Evolutionary conservation across 2,329 filamentous ascomycete genomes (phyloP).

Genomic region (Arthrobotrys musiformis): DNA sequence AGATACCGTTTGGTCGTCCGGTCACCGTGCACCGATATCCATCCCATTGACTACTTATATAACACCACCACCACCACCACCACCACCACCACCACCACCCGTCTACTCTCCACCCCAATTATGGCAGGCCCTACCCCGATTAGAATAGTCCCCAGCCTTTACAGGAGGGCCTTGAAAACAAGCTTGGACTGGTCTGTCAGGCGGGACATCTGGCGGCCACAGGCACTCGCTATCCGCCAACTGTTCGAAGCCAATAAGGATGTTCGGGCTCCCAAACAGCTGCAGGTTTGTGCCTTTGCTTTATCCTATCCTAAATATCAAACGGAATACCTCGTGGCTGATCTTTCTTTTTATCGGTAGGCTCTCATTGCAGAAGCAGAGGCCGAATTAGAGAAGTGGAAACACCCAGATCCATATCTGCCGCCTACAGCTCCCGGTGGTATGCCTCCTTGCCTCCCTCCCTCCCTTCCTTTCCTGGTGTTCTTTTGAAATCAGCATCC

Average conservation of each 20-base stretch:
- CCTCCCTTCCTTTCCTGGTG: too few relatives aligned
- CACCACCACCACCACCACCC: neutral
- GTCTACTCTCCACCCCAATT: constrained; percentile 55
- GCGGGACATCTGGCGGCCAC: constrained; percentile 90
- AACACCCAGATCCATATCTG: constrained; percentile 93
- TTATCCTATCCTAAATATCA: neutral
- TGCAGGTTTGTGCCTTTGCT: constrained; percentile 72
- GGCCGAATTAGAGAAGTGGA: constrained; percentile 88
- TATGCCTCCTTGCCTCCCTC: constrained; percentile 64
- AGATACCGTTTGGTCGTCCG: too few relatives aligned
- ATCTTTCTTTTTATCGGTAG: constrained; percentile 66
- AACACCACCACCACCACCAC: neutral
- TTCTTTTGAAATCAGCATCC: neutral
- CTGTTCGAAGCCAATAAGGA: constrained; percentile 94
- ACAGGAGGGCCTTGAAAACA: constrained; percentile 91
- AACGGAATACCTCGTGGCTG: constrained; percentile 30
- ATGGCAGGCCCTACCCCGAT: constrained; percentile 64
- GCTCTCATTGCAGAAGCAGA: constrained; percentile 87
- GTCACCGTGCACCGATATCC: too few relatives aligned
- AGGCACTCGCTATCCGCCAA: constrained; percentile 93
- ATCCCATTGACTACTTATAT: too few relatives aligned
- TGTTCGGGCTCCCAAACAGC: constrained; percentile 83
- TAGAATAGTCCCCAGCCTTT: constrained; percentile 67
- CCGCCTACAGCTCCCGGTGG: constrained; percentile 93
- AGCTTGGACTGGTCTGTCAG: constrained; percentile 96